Evolutionary conservation across 1,139 yeast species (phyloP).

Genomic region (Candida sp.): DNA sequence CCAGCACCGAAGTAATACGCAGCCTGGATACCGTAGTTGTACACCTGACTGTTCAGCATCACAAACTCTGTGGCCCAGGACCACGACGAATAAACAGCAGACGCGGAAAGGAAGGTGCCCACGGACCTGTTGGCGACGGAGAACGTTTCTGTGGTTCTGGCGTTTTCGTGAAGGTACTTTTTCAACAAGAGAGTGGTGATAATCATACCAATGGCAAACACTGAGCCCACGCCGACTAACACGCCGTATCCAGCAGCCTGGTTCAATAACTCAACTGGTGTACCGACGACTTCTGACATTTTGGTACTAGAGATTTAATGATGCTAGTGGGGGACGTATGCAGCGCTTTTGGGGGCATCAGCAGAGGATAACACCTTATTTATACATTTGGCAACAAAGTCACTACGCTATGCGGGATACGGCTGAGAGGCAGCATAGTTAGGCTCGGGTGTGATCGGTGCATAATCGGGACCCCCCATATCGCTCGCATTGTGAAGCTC

Average conservation of each 20-base stretch:
- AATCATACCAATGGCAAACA: conserved; percentile 34
- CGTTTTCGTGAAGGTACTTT: conserved; percentile 29
- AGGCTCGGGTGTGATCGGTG: not conserved
- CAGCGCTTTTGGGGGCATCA: no score
- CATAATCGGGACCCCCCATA: not conserved
- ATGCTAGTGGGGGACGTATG: not conserved
- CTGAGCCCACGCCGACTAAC: conserved; percentile 32
- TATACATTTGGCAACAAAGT: not conserved
- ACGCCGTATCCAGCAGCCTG: conserved; percentile 34
- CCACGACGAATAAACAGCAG: conserved; percentile 33
- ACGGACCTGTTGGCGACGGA: conserved; percentile 33
- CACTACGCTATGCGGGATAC: not conserved
- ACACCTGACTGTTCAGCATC: conserved; percentile 30
- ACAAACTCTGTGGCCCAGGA: conserved; percentile 36
- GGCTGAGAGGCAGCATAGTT: not conserved
- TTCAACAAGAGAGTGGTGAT: conserved; percentile 26
- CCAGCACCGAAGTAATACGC: conserved; percentile 32
- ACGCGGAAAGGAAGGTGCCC: conserved; percentile 28
- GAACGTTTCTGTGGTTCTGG: conserved; percentile 33
- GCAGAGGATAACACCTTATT: not conserved
- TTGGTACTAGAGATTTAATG: not conserved
- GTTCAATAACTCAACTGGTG: conserved; percentile 20
- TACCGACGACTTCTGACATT: conserved; percentile 5
- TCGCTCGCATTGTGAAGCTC: not conserved
- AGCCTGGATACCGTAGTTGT: conserved; percentile 31